Conservation (phyloP, 2,329 filamentous ascomycete genomes). For the Botrytis squamosa region DNA sequence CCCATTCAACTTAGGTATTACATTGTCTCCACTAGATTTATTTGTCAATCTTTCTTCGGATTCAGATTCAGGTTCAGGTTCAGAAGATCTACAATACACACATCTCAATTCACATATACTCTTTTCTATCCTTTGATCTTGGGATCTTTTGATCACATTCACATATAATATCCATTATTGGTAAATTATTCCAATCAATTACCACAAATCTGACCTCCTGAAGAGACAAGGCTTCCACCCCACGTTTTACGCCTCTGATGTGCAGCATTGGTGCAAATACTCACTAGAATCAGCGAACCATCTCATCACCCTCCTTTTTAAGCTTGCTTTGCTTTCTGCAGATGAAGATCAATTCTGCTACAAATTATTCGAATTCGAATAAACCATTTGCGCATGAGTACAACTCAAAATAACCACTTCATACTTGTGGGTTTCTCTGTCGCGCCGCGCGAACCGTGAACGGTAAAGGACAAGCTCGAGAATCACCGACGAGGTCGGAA, state of each 20-base stretch:
- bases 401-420: constrained; percentile 1
- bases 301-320: neutral
- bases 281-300: constrained; percentile 13
- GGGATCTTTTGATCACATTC: neutral
- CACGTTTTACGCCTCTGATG: constrained; percentile 20
- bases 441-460: constrained; percentile 9
- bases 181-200: constrained; percentile 6
- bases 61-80: neutral
- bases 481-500: constrained; percentile 8
- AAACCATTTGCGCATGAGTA: constrained; percentile 18
- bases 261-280: constrained; percentile 17
- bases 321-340: constrained; percentile 3
- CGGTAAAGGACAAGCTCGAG: constrained; percentile 2
- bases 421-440: constrained; percentile 1
- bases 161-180: neutral
- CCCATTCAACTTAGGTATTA: neutral
- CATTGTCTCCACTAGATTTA: constrained; percentile 9
- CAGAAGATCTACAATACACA: neutral
- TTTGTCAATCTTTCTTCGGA: constrained; percentile 1
- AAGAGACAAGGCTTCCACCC: constrained; percentile 19
- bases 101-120: neutral
- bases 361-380: neutral
- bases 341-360: constrained; percentile 11
- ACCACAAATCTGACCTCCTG: constrained; percentile 14
- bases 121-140: neutral